Evolutionary conservation across 2,329 filamentous ascomycete genomes (phyloP).

Genomic region (Diaporthe humulicola): DNA sequence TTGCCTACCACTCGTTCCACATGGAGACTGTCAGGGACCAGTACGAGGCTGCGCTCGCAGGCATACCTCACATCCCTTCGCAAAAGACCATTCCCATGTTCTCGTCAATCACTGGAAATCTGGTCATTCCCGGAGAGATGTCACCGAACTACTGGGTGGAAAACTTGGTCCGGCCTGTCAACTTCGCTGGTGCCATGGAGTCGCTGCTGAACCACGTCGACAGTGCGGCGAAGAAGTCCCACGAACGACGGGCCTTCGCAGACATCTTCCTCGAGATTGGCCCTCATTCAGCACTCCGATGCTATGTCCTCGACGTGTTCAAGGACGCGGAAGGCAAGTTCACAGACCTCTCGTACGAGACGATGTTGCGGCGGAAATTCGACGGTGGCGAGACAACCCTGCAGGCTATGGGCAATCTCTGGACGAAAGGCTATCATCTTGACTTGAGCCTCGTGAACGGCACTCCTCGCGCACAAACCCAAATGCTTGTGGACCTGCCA

Average conservation of each 20-base stretch:
- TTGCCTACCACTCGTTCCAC: slow-evolving; percentile 27
- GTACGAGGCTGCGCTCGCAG: slow-evolving; percentile 26
- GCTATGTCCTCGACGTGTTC: slow-evolving; percentile 30
- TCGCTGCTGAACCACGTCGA: neutral
- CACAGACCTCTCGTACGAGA: slow-evolving; percentile 49
- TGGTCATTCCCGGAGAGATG: neutral
- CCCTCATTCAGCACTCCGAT: slow-evolving; percentile 13
- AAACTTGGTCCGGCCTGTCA: slow-evolving; percentile 22
- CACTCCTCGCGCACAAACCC: neutral
- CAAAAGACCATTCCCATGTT: slow-evolving; percentile 14
- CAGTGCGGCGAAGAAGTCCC: neutral
- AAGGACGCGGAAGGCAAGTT: neutral
- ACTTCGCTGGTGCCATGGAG: slow-evolving; percentile 1
- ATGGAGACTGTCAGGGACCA: slow-evolving; percentile 20
- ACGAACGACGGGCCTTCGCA: slow-evolving; percentile 20
- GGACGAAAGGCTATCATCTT: slow-evolving; percentile 58
- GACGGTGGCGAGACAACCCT: slow-evolving; percentile 60
- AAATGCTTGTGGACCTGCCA: slow-evolving; percentile 34
- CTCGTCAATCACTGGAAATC: neutral
- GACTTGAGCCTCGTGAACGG: slow-evolving; percentile 53
- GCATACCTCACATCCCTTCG: slow-evolving; percentile 14
- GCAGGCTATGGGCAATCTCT: slow-evolving; percentile 59
- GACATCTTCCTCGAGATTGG: slow-evolving; percentile 21
- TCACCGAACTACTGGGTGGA: slow-evolving; percentile 5
- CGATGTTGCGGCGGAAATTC: slow-evolving; percentile 64